Evolutionary conservation across 352 stramenopile species (phyloP).

Genomic region (Pythium coloratum): DNA sequence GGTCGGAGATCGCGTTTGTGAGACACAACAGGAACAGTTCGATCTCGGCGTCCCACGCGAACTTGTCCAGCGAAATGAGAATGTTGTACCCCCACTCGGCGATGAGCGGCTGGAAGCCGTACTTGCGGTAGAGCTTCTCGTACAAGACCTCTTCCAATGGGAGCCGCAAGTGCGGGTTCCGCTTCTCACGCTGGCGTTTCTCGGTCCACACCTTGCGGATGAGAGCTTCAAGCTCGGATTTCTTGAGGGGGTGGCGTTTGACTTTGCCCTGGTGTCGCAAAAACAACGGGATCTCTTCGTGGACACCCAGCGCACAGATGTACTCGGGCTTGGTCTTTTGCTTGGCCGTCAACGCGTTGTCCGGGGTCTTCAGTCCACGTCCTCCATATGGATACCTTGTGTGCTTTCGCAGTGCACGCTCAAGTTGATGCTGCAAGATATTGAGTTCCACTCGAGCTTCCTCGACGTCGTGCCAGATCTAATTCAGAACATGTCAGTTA

Average conservation of each 20-base stretch:
- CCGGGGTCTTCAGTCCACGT: not conserved
- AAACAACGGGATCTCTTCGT: constrained; percentile 63
- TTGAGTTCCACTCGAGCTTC: constrained; percentile 77
- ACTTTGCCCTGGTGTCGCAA: constrained; percentile 78
- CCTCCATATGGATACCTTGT: constrained; percentile 1
- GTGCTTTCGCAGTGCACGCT: constrained; percentile 39
- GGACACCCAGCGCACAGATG: constrained; percentile 55
- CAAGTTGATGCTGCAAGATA: constrained; percentile 68
- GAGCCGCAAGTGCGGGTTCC: constrained; percentile 45
- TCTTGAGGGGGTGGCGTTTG: constrained; percentile 58
- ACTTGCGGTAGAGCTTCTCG: constrained; percentile 78
- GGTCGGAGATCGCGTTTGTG: constrained; percentile 65
- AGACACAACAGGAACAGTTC: constrained; percentile 77
- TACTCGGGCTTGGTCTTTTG: constrained; percentile 55
- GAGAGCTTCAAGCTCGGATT: constrained; percentile 62
- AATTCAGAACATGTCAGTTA: not conserved
- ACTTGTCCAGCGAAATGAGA: constrained; percentile 62
- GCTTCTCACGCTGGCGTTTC: constrained; percentile 65
- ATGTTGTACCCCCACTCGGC: constrained; percentile 88
- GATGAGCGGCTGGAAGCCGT: constrained; percentile 78
- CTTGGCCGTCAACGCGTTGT: constrained; percentile 19
- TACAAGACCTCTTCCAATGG: constrained; percentile 69
- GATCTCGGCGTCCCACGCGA: constrained; percentile 76
- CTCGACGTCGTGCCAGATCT: constrained; percentile 82
- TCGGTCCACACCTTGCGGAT: constrained; percentile 76